Conservation (phyloP, 208 protist species). For the Trichomonas tenax region DNA sequence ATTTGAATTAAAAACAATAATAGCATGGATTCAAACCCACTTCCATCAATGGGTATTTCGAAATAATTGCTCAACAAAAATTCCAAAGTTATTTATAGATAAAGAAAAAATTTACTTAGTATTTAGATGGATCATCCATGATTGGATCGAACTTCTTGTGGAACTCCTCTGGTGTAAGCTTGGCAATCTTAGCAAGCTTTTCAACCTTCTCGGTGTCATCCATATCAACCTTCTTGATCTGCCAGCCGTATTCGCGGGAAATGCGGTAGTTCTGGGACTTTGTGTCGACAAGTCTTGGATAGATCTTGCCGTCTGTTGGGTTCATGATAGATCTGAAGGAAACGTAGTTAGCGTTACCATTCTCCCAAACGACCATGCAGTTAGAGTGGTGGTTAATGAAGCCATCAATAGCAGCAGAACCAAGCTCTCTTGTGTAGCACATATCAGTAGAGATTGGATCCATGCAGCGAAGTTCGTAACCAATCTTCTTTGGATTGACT, state of each 20-base stretch:
- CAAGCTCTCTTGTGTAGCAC: conserved; percentile 27
- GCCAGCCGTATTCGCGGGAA: conserved; percentile 7
- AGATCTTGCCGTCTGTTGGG: not conserved
- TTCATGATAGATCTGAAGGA: conserved; percentile 1
- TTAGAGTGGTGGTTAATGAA: not conserved
- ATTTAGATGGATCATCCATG: not conserved
- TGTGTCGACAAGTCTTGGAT: not conserved
- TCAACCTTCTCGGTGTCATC: not conserved
- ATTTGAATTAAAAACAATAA: too few relatives aligned
- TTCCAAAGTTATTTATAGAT: not conserved
- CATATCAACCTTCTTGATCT: conserved; percentile 11
- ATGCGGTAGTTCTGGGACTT: conserved; percentile 23
- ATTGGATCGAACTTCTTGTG: not conserved
- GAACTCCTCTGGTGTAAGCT: not conserved
- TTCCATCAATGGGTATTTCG: too few relatives aligned
- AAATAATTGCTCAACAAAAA: too few relatives aligned
- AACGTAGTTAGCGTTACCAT: not conserved
- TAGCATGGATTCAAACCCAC: too few relatives aligned
- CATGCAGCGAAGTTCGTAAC: conserved; percentile 30
- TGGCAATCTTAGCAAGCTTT: not conserved
- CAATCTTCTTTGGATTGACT: conserved; percentile 24
- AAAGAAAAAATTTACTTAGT: not conserved
- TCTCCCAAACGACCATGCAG: not conserved
- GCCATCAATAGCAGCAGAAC: conserved; percentile 10
- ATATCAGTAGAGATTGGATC: conserved; percentile 26